Evolutionary conservation across 2,329 filamentous ascomycete species (phyloP).

Genomic region (Aphanocladium album): DNA sequence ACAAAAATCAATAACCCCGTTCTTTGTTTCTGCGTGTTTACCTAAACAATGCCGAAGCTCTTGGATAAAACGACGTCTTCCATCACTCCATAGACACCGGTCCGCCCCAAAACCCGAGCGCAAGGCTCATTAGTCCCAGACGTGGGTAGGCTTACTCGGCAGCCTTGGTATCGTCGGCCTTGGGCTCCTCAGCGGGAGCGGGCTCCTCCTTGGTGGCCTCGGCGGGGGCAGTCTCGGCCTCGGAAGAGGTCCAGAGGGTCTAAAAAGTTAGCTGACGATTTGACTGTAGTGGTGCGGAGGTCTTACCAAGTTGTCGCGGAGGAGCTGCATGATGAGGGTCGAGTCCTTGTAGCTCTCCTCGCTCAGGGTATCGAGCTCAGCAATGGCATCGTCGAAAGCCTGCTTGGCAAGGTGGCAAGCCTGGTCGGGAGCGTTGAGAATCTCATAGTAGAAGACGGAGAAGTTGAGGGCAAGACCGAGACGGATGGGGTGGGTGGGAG

Average conservation of each 20-base stretch:
- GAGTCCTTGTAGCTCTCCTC: slow-evolving; percentile 99
- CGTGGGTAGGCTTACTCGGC: slow-evolving; percentile 47
- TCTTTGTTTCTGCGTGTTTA: slow-evolving; percentile 36
- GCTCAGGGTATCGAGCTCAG: slow-evolving; percentile 89
- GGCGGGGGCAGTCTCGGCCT: slow-evolving; percentile 71
- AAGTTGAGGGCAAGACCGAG: slow-evolving; percentile 98
- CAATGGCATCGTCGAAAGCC: slow-evolving; percentile 97
- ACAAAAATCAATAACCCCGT: slow-evolving; percentile 24
- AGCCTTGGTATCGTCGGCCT: slow-evolving; percentile 64
- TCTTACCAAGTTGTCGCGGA: slow-evolving; percentile 88
- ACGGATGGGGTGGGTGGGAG: slow-evolving; percentile 95
- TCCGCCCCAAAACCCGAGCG: slow-evolving; percentile 40
- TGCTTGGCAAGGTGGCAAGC: slow-evolving; percentile 99
- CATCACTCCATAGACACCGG: slow-evolving; percentile 61
- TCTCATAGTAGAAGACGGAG: slow-evolving; percentile 99
- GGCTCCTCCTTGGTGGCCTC: slow-evolving; percentile 43
- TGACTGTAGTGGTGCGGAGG: background rate
- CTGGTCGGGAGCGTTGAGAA: slow-evolving; percentile 96
- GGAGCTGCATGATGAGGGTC: slow-evolving; percentile 96
- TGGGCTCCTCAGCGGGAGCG: slow-evolving; percentile 43
- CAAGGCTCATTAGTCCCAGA: slow-evolving; percentile 23
- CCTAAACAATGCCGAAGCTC: slow-evolving; percentile 45
- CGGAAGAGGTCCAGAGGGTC: slow-evolving; percentile 99
- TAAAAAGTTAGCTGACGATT: slow-evolving; percentile 32
- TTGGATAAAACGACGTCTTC: slow-evolving; percentile 52